Percentiles rank a stretch among this genome's conserved stretches.
Evolutionary conservation across 176 grass and related monocot species (phyloP).

Genomic region (Eragrostis curvula): DNA sequence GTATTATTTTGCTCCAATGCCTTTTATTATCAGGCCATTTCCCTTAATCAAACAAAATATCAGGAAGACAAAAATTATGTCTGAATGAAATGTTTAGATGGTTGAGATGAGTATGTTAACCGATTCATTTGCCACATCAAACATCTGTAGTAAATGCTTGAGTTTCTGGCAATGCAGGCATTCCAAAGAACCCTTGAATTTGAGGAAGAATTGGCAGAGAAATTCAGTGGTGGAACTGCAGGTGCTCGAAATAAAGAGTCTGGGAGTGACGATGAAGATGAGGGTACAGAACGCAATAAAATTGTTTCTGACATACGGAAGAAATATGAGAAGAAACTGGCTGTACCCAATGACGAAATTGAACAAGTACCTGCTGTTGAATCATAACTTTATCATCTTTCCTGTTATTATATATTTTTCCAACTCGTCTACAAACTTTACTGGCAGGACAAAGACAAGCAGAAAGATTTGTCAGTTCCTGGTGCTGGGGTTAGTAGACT

Average conservation of each 20-base stretch:
- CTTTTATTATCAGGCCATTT: slow-evolving; percentile 4
- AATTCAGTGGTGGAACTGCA: slow-evolving; percentile 87
- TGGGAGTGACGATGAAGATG: slow-evolving; percentile 79
- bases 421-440: slow-evolving; percentile 41
- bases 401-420: slow-evolving; percentile 15
- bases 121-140: slow-evolving; percentile 27
- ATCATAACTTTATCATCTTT: background rate
- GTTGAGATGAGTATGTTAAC: background rate
- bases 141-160: slow-evolving; percentile 11
- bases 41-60: slow-evolving; percentile 10
- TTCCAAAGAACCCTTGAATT: slow-evolving; percentile 97
- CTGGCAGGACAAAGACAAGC: slow-evolving; percentile 85
- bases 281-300: slow-evolving; percentile 61
- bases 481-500: slow-evolving; percentile 91
- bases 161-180: slow-evolving; percentile 58
- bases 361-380: slow-evolving; percentile 55
- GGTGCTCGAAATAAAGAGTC: slow-evolving; percentile 66
- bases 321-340: slow-evolving; percentile 95
- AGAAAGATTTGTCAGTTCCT: slow-evolving; percentile 81
- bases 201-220: slow-evolving; percentile 98
- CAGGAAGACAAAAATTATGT: background rate
- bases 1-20: background rate
- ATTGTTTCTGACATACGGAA: slow-evolving; percentile 96
- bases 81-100: slow-evolving; percentile 6
- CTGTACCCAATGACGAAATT: slow-evolving; percentile 48